A percentile compares a stretch with the other conserved stretches of the same genome.
phyloP scores from a whole-genome alignment of 805 yeast species.

The Ogataea sp. region DNA sequence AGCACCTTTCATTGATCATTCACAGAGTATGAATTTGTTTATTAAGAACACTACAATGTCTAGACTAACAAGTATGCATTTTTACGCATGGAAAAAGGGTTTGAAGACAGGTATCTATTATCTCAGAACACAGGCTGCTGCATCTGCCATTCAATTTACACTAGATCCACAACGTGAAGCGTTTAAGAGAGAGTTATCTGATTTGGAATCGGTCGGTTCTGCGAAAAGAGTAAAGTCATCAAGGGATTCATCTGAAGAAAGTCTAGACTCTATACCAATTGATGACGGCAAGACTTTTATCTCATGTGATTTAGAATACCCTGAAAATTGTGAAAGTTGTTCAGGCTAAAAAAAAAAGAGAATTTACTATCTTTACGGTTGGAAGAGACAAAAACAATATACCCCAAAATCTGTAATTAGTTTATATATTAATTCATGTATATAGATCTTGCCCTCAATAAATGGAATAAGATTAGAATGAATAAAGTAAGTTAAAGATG shows the following conservation, averaged over 20 bases:
- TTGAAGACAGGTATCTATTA: constrained; percentile 98
- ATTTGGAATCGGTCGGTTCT: too few relatives aligned
- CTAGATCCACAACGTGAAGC: constrained; percentile 33
- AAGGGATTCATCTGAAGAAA: not conserved
- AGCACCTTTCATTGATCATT: constrained; percentile 75
- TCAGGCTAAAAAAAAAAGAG: constrained; percentile 27
- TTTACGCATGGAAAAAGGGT: constrained; percentile 98
- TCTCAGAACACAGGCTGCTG: constrained; percentile 94
- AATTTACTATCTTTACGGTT: too few relatives aligned
- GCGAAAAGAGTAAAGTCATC: not conserved
- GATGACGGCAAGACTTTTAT: constrained; percentile 2
- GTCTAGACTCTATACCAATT: not conserved
- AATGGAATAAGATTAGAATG: not conserved
- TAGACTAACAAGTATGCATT: constrained; percentile 95
- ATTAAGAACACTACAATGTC: constrained; percentile 91
- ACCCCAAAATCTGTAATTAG: too few relatives aligned
- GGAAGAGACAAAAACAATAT: too few relatives aligned
- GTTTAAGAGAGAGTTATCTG: too few relatives aligned
- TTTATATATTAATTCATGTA: not conserved
- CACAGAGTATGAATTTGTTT: constrained; percentile 88
- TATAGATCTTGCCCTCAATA: too few relatives aligned
- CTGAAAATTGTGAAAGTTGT: constrained; percentile 32
- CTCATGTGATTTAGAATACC: constrained; percentile 14
- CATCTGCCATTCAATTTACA: constrained; percentile 92
- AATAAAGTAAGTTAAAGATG: not conserved